Percentiles rank a stretch among this genome's conserved stretches.
Conservation (phyloP, 352 stramenopile species). For the Phytophthora aleatoria region DNA sequence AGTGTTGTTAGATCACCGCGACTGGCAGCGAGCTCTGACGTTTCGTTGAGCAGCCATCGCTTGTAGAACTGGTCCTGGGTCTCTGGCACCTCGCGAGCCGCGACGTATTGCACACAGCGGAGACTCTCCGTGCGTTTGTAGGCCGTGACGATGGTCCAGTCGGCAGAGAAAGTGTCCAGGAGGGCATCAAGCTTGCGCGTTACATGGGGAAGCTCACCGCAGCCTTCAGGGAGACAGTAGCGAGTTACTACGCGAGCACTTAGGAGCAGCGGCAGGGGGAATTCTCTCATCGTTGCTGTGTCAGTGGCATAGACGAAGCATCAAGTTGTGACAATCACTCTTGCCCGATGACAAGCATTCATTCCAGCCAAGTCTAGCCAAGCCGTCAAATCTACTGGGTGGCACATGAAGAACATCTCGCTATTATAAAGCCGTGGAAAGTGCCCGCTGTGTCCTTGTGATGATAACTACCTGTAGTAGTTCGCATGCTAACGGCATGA, state of each 20-base stretch:
- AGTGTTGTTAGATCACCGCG: conserved; percentile 8
- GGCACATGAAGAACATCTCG: no score
- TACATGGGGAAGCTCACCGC: conserved; percentile 20
- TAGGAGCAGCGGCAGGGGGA: conserved; percentile 10
- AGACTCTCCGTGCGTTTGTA: conserved; percentile 17
- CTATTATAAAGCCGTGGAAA: no score
- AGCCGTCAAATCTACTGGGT: no score
- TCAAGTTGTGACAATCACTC: neutral
- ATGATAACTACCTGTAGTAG: no score
- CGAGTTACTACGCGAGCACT: conserved; percentile 7
- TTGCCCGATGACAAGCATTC: neutral
- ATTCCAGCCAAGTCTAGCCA: no score
- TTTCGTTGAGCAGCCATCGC: conserved; percentile 30
- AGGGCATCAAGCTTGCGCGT: conserved; percentile 2
- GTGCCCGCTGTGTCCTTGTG: no score
- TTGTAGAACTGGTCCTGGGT: conserved; percentile 30
- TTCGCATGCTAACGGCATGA: no score
- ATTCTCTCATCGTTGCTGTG: neutral
- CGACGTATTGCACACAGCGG: conserved; percentile 20
- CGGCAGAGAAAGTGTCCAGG: conserved; percentile 15
- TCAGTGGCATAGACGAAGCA: neutral
- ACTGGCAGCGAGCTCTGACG: conserved; percentile 9
- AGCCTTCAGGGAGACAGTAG: conserved; percentile 12
- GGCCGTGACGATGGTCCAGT: conserved; percentile 15
- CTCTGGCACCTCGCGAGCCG: conserved; percentile 7